Base-by-base conservation (phyloP, 768 basidiomycete species). In the Pleurotus tuber-regium region DNA sequence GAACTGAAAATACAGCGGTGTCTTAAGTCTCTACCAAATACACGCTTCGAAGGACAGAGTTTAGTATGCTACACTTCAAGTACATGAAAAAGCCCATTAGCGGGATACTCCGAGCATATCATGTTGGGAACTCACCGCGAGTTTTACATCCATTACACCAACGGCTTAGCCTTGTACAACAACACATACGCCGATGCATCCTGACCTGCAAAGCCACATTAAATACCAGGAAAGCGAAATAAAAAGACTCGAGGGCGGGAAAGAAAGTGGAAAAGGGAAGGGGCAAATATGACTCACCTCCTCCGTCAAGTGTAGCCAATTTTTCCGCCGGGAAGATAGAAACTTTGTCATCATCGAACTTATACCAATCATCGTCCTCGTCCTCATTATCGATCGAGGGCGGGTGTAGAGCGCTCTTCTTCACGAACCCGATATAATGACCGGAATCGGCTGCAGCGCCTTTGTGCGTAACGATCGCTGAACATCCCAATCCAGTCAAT, bases 341-440 rank as follows among this genome's bases (percentile, higher is more conserved):
- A 31, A 92, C 95, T 70, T 92, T 96, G 57, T 96, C 92, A 59
- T 98, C 94, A 61, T 98, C 96, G 62, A 95, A 98, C 70, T 95
- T 96, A 73, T 88, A 91, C 96, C 96, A 90, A 62, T 88, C 87
- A 55, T 89, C 86, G 43, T 91, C 84, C 39, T 83, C 82, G 42
- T 85, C 83, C 33, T 79, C 72, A 41, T 74, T 66, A 51, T 75
- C 76, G 23, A 66, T 60, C 4, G 61, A 47, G 3, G 62, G 60
- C 16, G 56, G 52, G 46, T 83, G 79, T 71, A 89, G 83, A 16
- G 79, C 79, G 57, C 78, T 80, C 73, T 87, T 90, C 70, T 89
- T 89, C 24, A 87, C 89, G 70, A 87, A 98, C 1, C 84, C 93
- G 19, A 98, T 94, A 63, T 98, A 98, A 69, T 98, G 96, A 2